These are phyloP conservation scores for Solanum dulcamara DNA, from an alignment of 257 asterid genomes.

Conservation along the genomic window DNA sequence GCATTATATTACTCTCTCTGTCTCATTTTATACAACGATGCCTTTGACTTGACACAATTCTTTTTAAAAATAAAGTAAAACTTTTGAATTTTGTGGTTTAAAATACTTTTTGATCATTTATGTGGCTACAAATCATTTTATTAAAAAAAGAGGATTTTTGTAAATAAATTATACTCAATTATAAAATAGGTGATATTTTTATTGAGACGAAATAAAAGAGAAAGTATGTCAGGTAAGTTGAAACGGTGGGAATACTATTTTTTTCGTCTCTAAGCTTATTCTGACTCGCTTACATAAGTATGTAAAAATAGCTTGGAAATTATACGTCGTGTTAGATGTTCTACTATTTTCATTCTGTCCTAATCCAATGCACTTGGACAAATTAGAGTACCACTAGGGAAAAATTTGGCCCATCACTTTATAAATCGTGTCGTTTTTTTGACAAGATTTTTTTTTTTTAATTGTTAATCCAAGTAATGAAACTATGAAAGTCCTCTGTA, in stretches of 20 bases:
- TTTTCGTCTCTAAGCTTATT: neutral
- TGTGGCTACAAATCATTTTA: neutral
- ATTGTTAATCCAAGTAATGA: neutral
- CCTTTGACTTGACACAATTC: neutral
- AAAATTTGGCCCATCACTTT: neutral
- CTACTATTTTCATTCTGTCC: neutral
- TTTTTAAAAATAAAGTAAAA: neutral
- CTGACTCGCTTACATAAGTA: neutral
- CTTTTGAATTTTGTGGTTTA: neutral
- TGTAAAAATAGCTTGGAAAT: neutral
- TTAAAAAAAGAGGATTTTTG: neutral
- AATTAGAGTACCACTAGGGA: neutral
- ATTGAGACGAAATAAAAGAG: fast-evolving
- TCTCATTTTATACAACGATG: neutral
- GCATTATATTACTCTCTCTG: neutral
- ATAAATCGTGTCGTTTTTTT: neutral
- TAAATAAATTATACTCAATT: neutral
- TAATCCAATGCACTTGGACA: neutral
- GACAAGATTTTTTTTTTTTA: neutral
- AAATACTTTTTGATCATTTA: neutral
- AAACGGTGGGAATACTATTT: neutral
- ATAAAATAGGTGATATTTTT: neutral
- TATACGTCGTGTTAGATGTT: neutral
- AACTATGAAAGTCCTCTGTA: neutral
- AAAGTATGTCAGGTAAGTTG: neutral